Base-by-base conservation (phyloP, 371 early-diverging fungal species). In the Rhizomucor pusillus region DNA sequence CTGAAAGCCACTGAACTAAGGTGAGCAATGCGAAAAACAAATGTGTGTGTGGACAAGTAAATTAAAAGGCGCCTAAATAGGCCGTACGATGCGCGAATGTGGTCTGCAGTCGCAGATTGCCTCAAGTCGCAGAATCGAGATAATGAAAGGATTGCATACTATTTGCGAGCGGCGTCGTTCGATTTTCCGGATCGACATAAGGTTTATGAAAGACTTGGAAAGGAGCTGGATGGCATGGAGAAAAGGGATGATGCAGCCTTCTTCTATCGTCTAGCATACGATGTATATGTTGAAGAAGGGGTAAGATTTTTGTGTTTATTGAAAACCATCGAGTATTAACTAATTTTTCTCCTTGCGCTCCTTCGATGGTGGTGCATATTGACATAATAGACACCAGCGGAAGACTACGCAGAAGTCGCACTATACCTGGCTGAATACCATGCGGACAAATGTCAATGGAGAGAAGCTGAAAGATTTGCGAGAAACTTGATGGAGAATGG, bases 21-120 rank as follows among this genome's bases (percentile, higher is more conserved):
- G 64, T 79, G 69, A 29, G 29, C 19, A 14, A 35, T 40, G 45
- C 37, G 37, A 50, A 45, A 37, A 24, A 33, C 18, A n/a, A 50
- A 20, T 59, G 37, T 11, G 12, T 52, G 24, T 43, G n/a, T 50
- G 13, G 39, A 22, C 11, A 50, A 19, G 11, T 18, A 22, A 13
- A 50, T 34, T 41, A 20, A n/a, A 13, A 45, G 39, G 11, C 20
- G 50, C 10, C 33, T 24, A 25, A 23, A 9, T 51, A 81, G 85
- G 45, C 92, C 91, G 0, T 73, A 84, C 56, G 94, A 94, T 69
- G 77, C 83, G 4, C 77, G 91, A 10, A 85, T 90, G 79, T 93
- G 94, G 92, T 70, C 68, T 46, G 86, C 87, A 1, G 74, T 92
- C 52, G 92, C 80, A 6, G 77, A 73, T 51, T 86, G 88, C 62